Evolutionary conservation across 192 early-diverging fungal species (phyloP), one percentile per base, ranked within the genome.

Genomic region (Coemansia aciculifera): DNA sequence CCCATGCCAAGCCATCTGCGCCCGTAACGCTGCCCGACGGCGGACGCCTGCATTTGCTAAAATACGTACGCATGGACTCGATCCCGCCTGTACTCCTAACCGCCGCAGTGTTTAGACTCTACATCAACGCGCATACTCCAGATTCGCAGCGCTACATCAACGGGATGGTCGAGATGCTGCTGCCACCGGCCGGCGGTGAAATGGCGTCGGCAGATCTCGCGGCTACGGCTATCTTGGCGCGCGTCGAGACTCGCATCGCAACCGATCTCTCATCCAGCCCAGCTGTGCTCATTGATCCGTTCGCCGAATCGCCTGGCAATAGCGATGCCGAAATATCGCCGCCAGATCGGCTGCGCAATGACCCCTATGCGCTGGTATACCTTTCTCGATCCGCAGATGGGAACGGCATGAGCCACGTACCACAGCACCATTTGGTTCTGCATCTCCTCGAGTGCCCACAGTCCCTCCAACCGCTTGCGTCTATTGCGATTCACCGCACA

Each of bases 21-120:
- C 59, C 13, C 29, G 27, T 6, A 21, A 9, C 8, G 12, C 36
- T 60, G 59, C 59, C 59, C 21, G 36, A 24, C 36, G 66, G 59
- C 40, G 69, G 68, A 49, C 67, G 68, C 37, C 70, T 83, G 17
- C 72, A 67, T 29, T 52, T 83, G 34, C 75, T 83, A 27, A 59
- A 63, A 2, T 27, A 23, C 11, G 48, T 77, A 0, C 9, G 32
- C 2, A 19, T 83, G 31, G 57, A 39, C 24, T 59, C 75, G 11
- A 67, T 83, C 21, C 75, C 81, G 11, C 51, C 73, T 2, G 59
- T 63, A 24, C 62, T 83, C 34, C 49, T 78, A 23, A 51, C 68
- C 0, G 27, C 59, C 32, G 59, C 61, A 5, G 52, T 34, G 29
- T 74, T 78, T 23, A 19, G 11, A 0, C 62, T 83, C 37, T 69